Percentiles rank a stretch among this genome's conserved stretches.
Evolutionary conservation across 305 asterid species (phyloP).

Genomic region (Fraxinus xanthoxyloides): DNA sequence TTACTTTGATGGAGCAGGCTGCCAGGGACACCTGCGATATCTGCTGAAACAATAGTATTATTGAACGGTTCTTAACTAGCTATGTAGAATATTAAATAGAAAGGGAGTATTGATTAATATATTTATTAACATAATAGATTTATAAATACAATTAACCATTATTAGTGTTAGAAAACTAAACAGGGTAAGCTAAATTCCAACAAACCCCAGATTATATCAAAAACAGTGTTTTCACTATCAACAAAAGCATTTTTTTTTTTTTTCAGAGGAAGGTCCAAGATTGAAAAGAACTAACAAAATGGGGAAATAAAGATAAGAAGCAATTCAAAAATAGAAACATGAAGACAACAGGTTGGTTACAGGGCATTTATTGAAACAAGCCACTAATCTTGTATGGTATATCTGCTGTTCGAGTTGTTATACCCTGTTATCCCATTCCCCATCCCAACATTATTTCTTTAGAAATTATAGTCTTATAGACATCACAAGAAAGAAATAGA

Average conservation of each 20-base stretch:
- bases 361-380: not conserved
- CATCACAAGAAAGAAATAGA: not conserved
- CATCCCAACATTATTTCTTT: not conserved
- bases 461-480: not conserved
- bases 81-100: not conserved
- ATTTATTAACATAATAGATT: not conserved
- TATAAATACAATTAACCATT: not conserved
- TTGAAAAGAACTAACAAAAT: not conserved
- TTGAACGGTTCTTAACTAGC: not conserved
- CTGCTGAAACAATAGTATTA: not conserved
- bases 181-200: not conserved
- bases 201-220: not conserved
- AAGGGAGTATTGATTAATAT: not conserved
- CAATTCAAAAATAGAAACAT: not conserved
- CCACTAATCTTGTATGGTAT: not conserved
- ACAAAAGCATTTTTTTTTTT: not conserved
- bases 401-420: not conserved
- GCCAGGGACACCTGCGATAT: not conserved
- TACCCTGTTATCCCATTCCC: not conserved
- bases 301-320: not conserved
- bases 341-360: not conserved
- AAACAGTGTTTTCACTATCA: not conserved
- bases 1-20: not conserved
- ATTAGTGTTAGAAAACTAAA: not conserved
- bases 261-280: not conserved